A percentile compares a stretch with the other conserved stretches of the same genome.
phyloP scores from a whole-genome alignment of 2,329 filamentous ascomycete genomes.

The Colletotrichum nymphaeae region DNA sequence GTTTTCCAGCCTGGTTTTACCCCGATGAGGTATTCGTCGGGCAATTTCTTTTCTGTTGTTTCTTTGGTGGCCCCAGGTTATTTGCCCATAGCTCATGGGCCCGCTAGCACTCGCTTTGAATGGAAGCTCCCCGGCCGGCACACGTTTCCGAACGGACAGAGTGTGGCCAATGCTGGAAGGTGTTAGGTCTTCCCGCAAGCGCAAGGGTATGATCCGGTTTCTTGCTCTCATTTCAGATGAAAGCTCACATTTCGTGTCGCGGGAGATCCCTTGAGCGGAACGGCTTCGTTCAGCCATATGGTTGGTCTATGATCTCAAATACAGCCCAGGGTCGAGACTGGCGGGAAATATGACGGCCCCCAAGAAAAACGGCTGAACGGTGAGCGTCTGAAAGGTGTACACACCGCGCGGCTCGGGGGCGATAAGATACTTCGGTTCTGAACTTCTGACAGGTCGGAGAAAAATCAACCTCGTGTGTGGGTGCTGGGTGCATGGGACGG shows the following conservation, averaged over 20 bases:
- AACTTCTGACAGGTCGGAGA: neutral
- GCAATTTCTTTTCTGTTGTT: neutral
- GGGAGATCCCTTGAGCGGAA: constrained; percentile 21
- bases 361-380: neutral
- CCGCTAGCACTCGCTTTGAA: constrained; percentile 27
- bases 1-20: constrained; percentile 10
- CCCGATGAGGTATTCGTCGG: constrained; percentile 11
- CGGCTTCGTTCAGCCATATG: constrained; percentile 10
- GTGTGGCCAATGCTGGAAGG: neutral
- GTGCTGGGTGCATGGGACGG: constrained; percentile 12
- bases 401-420: neutral
- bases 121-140: constrained; percentile 15
- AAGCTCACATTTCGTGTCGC: constrained; percentile 11
- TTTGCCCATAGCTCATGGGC: constrained; percentile 1
- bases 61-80: neutral
- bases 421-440: neutral
- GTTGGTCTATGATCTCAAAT: constrained; percentile 18
- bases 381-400: neutral
- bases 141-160: neutral
- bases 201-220: constrained; percentile 15
- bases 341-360: neutral
- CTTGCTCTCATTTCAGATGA: neutral
- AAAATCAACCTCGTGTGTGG: neutral
- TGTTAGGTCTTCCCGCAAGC: neutral
- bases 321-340: neutral